phyloP scores from a whole-genome alignment of 1,139 yeast genomes.

The Dujonia santamariae region DNA sequence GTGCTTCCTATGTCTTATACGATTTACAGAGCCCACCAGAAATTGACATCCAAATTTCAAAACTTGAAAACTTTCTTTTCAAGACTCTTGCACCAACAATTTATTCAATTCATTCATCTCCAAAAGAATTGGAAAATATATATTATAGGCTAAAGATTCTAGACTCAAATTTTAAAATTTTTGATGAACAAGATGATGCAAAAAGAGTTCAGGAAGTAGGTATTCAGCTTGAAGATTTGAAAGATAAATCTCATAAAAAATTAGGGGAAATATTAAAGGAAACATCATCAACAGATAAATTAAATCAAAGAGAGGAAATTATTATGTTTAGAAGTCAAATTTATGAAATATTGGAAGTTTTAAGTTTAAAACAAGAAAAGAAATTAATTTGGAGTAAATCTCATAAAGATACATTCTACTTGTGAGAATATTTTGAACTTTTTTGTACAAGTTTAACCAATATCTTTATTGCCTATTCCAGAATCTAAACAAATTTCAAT shows the following conservation, averaged over 20 bases:
- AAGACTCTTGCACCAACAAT: too few relatives aligned
- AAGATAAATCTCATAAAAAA: constrained; percentile 3
- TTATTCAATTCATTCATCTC: too few relatives aligned
- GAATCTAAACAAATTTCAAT: not conserved
- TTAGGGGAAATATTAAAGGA: constrained; percentile 4
- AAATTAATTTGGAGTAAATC: constrained; percentile 1
- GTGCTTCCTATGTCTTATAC: too few relatives aligned
- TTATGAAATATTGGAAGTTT: not conserved
- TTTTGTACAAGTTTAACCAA: too few relatives aligned
- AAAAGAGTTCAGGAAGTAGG: not conserved
- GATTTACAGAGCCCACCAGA: too few relatives aligned
- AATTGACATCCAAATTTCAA: too few relatives aligned
- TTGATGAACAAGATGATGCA: not conserved
- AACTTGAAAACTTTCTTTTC: too few relatives aligned
- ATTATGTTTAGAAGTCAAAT: not conserved
- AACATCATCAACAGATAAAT: not conserved
- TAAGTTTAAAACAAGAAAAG: not conserved
- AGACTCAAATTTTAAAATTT: not conserved
- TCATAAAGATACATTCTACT: constrained; percentile 1
- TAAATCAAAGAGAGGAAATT: not conserved
- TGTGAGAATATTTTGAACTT: too few relatives aligned
- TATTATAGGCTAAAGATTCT: not conserved
- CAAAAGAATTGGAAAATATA: too few relatives aligned
- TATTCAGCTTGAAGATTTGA: not conserved
- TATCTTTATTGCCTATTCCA: too few relatives aligned